phyloP scores from a whole-genome alignment of 139 green algal genomes.

The Pycnococcus provasolii region DNA sequence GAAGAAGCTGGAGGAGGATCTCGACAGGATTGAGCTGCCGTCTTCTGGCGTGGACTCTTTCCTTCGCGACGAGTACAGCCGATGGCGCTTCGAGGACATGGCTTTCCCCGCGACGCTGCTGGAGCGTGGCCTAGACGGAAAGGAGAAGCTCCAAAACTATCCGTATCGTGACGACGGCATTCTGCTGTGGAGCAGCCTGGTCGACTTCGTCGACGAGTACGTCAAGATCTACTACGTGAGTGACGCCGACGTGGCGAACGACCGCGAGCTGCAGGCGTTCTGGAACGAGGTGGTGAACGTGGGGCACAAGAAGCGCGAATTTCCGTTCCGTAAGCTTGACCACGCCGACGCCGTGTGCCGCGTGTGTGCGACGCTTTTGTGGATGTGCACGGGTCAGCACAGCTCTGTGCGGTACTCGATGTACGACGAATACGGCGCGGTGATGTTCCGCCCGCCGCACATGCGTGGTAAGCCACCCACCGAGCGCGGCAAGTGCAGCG shows the following conservation, averaged over 20 bases:
- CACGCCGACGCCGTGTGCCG: no score
- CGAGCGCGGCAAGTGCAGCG: no score
- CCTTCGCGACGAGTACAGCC: neutral
- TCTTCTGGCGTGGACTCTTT: neutral
- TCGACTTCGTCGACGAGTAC: slow-evolving; percentile 17
- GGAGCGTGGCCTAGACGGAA: slow-evolving; percentile 9
- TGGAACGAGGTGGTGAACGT: neutral
- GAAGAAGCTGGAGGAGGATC: neutral
- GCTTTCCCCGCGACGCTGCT: neutral
- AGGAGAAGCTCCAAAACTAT: slow-evolving; percentile 8
- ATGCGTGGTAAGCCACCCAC: no score
- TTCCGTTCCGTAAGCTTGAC: no score
- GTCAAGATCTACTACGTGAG: slow-evolving; percentile 10
- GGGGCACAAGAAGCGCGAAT: no score
- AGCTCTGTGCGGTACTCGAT: no score
- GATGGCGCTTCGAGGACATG: slow-evolving; percentile 10
- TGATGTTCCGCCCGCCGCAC: no score
- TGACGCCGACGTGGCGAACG: neutral
- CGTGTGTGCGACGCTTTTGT: no score
- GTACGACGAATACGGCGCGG: no score
- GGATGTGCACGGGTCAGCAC: no score
- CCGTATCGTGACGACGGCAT: slow-evolving; percentile 19
- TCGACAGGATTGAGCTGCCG: neutral
- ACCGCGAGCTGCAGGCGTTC: slow-evolving; percentile 17
- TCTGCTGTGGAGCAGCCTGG: slow-evolving; percentile 15